These are phyloP conservation scores for Pyrenophora seminiperda DNA, from an alignment of 2,329 filamentous ascomycete genomes.

Conservation along the genomic window DNA sequence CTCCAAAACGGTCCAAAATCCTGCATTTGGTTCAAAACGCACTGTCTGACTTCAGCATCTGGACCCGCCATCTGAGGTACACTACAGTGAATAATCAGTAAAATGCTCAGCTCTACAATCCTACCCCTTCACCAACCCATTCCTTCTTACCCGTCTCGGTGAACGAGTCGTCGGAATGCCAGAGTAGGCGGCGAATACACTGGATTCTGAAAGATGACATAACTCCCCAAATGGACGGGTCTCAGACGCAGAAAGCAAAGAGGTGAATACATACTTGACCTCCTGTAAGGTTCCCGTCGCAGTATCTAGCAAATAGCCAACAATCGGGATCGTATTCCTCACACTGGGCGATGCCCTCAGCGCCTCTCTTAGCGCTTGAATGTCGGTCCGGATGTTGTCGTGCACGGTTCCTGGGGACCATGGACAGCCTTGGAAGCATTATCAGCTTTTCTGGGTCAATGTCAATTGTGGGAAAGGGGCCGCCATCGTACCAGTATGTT, in stretches of 20 bases:
- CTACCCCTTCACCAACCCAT: background rate
- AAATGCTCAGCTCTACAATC: background rate
- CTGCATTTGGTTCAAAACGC: slow-evolving; percentile 18
- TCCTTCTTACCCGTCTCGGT: background rate
- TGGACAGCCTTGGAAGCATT: slow-evolving; percentile 15
- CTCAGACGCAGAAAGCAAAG: too few relatives aligned
- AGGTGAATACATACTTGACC: slow-evolving; percentile 33
- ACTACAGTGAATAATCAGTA: slow-evolving; percentile 15
- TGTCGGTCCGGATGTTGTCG: slow-evolving; percentile 20
- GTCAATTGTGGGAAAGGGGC: background rate
- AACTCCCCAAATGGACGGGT: too few relatives aligned
- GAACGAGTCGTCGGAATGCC: background rate
- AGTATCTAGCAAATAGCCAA: slow-evolving; percentile 29
- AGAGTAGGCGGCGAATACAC: background rate
- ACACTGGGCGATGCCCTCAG: slow-evolving; percentile 21
- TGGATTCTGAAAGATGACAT: background rate
- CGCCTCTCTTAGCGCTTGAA: slow-evolving; percentile 12
- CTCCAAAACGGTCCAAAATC: slow-evolving; percentile 35
- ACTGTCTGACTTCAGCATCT: slow-evolving; percentile 20
- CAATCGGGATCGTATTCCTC: slow-evolving; percentile 21
- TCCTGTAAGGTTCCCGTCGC: slow-evolving; percentile 20
- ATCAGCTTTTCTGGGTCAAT: background rate
- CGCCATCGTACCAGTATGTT: slow-evolving; percentile 23
- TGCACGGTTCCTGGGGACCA: slow-evolving; percentile 14
- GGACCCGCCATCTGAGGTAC: slow-evolving; percentile 14